phyloP scores from a whole-genome alignment of 257 asterid genomes.

The Solanum appendiculatum region DNA sequence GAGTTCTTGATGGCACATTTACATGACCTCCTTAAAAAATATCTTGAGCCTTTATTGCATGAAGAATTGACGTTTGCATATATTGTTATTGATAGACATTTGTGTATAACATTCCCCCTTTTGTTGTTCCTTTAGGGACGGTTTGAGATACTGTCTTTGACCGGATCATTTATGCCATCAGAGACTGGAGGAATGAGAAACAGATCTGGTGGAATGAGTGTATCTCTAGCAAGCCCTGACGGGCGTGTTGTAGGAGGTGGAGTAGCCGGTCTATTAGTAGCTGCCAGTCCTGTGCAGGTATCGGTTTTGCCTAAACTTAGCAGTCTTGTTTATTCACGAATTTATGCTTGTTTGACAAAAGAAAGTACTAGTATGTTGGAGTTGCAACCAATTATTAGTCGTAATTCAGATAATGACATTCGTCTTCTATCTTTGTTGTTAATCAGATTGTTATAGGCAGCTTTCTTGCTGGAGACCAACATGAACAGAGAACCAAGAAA shows the following conservation, averaged over 20 bases:
- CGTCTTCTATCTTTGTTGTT: background rate
- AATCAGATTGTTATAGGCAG: constrained; percentile 82
- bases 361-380: too few species aligned
- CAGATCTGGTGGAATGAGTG: constrained; percentile 95
- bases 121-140: constrained; percentile 48
- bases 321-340: background rate
- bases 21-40: background rate
- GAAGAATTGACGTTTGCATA: background rate
- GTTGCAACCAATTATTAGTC: background rate
- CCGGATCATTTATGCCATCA: constrained; percentile 80
- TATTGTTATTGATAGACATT: background rate
- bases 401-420: background rate
- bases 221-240: constrained; percentile 81
- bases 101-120: background rate
- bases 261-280: constrained; percentile 86
- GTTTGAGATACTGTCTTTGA: constrained; percentile 83
- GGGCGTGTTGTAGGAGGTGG: constrained; percentile 97
- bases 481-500: constrained; percentile 61
- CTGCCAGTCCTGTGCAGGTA: constrained; percentile 91
- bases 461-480: constrained; percentile 69
- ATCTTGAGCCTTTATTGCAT: background rate
- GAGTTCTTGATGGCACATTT: background rate
- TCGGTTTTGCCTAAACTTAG: background rate
- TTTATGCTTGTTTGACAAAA: background rate
- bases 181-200: constrained; percentile 86